Conservation (phyloP, 164 flowering plant species). For the Stephania yunnanensis region DNA sequence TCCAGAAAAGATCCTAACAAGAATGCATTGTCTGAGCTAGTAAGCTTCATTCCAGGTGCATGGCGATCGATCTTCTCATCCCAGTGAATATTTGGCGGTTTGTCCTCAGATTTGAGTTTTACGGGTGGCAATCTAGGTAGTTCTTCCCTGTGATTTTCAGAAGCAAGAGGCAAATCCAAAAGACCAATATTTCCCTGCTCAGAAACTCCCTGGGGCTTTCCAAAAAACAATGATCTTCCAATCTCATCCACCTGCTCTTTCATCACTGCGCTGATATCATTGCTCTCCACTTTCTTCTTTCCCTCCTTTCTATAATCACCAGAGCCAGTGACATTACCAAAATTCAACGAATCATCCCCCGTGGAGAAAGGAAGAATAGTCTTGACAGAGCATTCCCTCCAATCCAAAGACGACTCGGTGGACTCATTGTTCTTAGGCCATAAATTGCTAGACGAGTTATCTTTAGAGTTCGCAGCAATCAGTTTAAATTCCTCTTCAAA, state of each 20-base stretch:
- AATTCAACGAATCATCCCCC: conserved; percentile 35
- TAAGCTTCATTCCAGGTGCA: conserved; percentile 44
- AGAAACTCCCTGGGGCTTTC: conserved; percentile 41
- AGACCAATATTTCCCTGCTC: conserved; percentile 42
- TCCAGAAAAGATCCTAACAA: conserved; percentile 82
- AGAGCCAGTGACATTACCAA: conserved; percentile 21
- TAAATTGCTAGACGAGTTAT: conserved; percentile 26
- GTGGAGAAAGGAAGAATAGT: conserved; percentile 61
- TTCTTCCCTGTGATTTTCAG: conserved; percentile 67
- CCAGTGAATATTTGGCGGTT: conserved; percentile 49
- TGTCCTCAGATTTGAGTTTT: conserved; percentile 85
- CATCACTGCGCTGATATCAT: conserved; percentile 37
- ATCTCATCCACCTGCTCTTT: conserved; percentile 78
- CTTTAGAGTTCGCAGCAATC: conserved; percentile 25
- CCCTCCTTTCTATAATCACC: conserved; percentile 42
- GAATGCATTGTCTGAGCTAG: conserved; percentile 41
- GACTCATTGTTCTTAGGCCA: conserved; percentile 26
- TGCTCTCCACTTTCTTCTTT: conserved; percentile 36
- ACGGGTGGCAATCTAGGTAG: conserved; percentile 89
- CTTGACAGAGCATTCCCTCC: conserved; percentile 73
- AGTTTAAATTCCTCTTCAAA: conserved; percentile 25
- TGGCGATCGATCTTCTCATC: conserved; percentile 74
- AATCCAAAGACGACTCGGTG: conserved; percentile 34
- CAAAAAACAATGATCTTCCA: conserved; percentile 58
- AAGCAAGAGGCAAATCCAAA: conserved; percentile 32